Percentiles rank a stretch among this genome's conserved stretches.
phyloP scores from a whole-genome alignment of 2,329 filamentous ascomycete genomes.

The Diaporthe nobilis region DNA sequence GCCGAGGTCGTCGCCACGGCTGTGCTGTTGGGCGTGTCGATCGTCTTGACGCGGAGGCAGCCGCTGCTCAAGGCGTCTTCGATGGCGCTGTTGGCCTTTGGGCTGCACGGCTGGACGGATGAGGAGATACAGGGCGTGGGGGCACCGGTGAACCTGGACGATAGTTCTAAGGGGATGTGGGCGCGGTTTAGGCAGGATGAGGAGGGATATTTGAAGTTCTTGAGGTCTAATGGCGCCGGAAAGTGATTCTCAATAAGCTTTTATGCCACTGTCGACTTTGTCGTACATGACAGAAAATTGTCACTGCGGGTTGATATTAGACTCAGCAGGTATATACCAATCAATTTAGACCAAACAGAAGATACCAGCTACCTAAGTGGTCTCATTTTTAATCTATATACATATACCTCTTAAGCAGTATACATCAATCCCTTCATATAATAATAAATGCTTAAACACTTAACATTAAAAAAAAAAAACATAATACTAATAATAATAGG shows the following conservation, averaged over 20 bases:
- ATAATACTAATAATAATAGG: too few species aligned
- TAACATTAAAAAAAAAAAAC: too few species aligned
- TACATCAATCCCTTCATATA: too few species aligned
- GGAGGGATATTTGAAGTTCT: slow-evolving; percentile 5
- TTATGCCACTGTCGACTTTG: too few species aligned
- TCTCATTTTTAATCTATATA: too few species aligned
- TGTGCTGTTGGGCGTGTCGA: background rate
- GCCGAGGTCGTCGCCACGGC: slow-evolving; percentile 7
- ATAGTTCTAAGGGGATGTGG: background rate
- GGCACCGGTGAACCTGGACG: background rate
- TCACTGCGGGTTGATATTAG: too few species aligned
- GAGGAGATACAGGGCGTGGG: background rate
- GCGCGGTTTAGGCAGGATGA: background rate
- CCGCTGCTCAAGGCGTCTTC: background rate
- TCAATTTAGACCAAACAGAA: too few species aligned
- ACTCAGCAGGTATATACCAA: too few species aligned
- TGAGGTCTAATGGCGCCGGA: background rate
- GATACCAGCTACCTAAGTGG: too few species aligned
- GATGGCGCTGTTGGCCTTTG: background rate
- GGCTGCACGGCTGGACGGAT: background rate
- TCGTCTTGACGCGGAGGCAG: background rate
- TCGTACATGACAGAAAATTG: too few species aligned
- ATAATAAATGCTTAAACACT: too few species aligned
- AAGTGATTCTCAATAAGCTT: background rate
- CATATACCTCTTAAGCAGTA: too few species aligned